phyloP scores from a whole-genome alignment of 768 basidiomycete species.

The Podaxis sp. region DNA sequence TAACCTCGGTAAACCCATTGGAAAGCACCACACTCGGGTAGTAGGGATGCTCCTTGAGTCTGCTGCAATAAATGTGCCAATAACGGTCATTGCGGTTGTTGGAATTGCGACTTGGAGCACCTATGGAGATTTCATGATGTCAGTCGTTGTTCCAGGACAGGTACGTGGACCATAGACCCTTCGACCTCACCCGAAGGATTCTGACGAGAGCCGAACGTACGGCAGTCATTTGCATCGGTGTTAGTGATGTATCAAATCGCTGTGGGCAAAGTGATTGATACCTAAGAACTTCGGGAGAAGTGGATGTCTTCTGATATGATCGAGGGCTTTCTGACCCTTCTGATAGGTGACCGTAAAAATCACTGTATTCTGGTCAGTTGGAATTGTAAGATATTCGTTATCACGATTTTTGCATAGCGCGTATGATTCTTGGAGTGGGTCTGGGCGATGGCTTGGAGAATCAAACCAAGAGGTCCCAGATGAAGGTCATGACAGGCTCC shows the following conservation, averaged over 20 bases:
- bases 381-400: too few relatives aligned
- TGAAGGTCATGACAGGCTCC: too few relatives aligned
- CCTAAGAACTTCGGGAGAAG: too few relatives aligned
- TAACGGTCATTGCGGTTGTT: not conserved
- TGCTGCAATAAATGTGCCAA: conserved; percentile 1
- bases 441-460: too few relatives aligned
- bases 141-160: not conserved
- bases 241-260: not conserved
- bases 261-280: not conserved
- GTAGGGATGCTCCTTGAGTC: conserved; percentile 2
- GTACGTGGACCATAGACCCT: not conserved
- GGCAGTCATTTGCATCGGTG: not conserved
- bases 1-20: not conserved
- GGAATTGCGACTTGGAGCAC: not conserved
- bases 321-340: too few relatives aligned
- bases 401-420: too few relatives aligned
- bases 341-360: too few relatives aligned
- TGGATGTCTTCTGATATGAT: too few relatives aligned
- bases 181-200: not conserved
- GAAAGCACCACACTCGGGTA: not conserved
- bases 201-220: not conserved
- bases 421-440: too few relatives aligned
- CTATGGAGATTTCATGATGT: not conserved
- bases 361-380: too few relatives aligned
- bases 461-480: too few relatives aligned